These are phyloP conservation scores for Jackrogersella minutella DNA, from an alignment of 495 filamentous ascomycete genomes.

Conservation along the genomic window DNA sequence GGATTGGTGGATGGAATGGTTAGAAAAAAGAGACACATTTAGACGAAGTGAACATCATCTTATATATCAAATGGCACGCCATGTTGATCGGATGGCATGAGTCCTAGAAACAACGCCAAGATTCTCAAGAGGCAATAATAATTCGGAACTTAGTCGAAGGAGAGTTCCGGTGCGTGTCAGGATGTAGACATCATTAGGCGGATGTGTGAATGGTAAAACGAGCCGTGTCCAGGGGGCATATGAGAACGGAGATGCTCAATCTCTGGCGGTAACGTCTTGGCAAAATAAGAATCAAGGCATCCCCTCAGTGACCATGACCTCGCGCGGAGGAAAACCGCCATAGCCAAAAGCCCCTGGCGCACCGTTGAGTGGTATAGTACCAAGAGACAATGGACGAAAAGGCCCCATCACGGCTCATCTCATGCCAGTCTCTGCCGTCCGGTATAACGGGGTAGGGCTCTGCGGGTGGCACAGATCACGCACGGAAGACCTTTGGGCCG, in stretches of 20 bases:
- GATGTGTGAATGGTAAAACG: slow-evolving; percentile 54
- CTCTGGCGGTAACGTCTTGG: slow-evolving; percentile 36
- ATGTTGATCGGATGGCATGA: slow-evolving; percentile 47
- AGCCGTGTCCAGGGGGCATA: slow-evolving; percentile 36
- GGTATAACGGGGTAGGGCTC: slow-evolving; percentile 24
- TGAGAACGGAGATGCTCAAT: slow-evolving; percentile 33
- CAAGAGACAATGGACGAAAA: slow-evolving; percentile 1
- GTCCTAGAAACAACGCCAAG: slow-evolving; percentile 51
- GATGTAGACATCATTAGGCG: slow-evolving; percentile 47
- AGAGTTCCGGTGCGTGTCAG: slow-evolving; percentile 59
- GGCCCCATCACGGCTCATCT: slow-evolving; percentile 26
- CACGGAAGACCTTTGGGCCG: slow-evolving; percentile 51
- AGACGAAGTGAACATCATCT: slow-evolving; percentile 39
- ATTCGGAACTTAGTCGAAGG: slow-evolving; percentile 52
- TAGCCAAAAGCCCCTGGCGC: slow-evolving; percentile 21
- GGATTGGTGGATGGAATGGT: slow-evolving; percentile 51
- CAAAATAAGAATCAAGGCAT: slow-evolving; percentile 27
- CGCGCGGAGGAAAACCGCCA: slow-evolving; percentile 4
- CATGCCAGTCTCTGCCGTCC: slow-evolving; percentile 16
- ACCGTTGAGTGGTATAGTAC: slow-evolving; percentile 10
- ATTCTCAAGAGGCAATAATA: slow-evolving; percentile 46
- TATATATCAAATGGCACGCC: slow-evolving; percentile 51
- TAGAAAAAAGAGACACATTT: slow-evolving; percentile 44
- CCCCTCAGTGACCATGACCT: slow-evolving; percentile 15
- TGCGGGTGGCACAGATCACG: slow-evolving; percentile 39